These are phyloP conservation scores for Yamadazyma jaroonii DNA, from an alignment of 1,139 yeast species.

Conservation along the genomic window DNA sequence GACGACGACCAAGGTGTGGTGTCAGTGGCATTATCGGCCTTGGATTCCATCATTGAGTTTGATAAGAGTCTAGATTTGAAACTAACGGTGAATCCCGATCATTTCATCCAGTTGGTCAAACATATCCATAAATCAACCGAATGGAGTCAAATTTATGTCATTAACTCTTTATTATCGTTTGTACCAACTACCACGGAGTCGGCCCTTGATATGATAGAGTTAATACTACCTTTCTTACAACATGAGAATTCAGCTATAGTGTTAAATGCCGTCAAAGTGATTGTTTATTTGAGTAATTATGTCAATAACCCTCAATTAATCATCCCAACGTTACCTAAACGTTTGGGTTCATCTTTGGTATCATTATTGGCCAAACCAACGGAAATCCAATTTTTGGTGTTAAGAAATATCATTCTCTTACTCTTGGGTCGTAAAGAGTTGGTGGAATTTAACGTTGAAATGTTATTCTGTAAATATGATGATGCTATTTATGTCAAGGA, in stretches of 20 bases:
- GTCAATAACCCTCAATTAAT: conserved; percentile 44
- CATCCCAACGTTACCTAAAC: conserved; percentile 51
- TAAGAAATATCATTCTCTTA: conserved; percentile 76
- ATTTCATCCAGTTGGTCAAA: conserved; percentile 52
- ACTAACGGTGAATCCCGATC: conserved; percentile 50
- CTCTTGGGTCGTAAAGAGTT: conserved; percentile 66
- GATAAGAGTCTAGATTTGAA: conserved; percentile 44
- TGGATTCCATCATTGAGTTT: conserved; percentile 63
- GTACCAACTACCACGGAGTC: conserved; percentile 69
- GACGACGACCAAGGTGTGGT: conserved; percentile 64
- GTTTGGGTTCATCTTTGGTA: conserved; percentile 70
- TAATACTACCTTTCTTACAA: conserved; percentile 69
- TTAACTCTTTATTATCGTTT: conserved; percentile 65
- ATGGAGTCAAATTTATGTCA: conserved; percentile 76
- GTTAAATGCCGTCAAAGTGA: conserved; percentile 68
- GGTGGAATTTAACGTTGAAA: conserved; percentile 63
- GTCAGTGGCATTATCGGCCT: conserved; percentile 69
- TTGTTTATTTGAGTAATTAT: conserved; percentile 72
- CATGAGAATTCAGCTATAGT: conserved; percentile 85
- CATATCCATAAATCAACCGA: conserved; percentile 61
- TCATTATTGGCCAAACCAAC: conserved; percentile 74
- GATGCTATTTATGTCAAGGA: conserved; percentile 90
- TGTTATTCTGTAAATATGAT: conserved; percentile 78
- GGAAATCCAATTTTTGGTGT: conserved; percentile 78
- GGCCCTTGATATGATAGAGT: conserved; percentile 65